These are phyloP conservation scores for Gigaspora rosea DNA, from an alignment of 192 early-diverging fungal species.

Conservation along the genomic window DNA sequence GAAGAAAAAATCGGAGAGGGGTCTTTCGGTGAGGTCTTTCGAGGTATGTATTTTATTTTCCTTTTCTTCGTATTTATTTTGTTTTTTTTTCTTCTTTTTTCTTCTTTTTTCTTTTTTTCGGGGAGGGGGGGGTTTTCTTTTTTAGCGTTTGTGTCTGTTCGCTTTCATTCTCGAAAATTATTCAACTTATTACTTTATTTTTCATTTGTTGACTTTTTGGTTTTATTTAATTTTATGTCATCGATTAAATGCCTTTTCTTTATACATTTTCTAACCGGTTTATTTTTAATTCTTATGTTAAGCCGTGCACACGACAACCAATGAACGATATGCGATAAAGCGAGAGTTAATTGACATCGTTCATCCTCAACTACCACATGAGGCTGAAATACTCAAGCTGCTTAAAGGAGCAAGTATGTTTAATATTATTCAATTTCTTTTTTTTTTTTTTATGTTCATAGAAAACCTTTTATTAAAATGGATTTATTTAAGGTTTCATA, in stretches of 20 bases:
- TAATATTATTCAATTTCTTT: conserved; percentile 16
- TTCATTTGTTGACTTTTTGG: no score
- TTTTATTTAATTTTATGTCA: neutral
- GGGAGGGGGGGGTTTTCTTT: no score
- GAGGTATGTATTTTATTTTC: conserved; percentile 43
- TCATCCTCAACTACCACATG: conserved; percentile 53
- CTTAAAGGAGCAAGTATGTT: conserved; percentile 52
- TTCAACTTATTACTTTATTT: no score
- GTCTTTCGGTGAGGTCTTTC: conserved; percentile 63
- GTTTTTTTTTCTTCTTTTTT: neutral
- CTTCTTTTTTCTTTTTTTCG: no score
- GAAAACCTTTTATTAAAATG: neutral
- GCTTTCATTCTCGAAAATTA: no score
- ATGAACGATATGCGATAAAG: conserved; percentile 54
- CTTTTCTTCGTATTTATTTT: neutral
- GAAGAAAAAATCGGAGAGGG: conserved; percentile 63
- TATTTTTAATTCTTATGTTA: neutral
- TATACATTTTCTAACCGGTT: neutral
- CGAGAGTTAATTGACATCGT: conserved; percentile 43
- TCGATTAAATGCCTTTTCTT: neutral
- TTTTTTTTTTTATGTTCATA: conserved; percentile 3
- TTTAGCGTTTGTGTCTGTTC: no score
- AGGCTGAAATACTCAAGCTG: conserved; percentile 47
- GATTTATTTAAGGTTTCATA: conserved; percentile 43
- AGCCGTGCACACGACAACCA: conserved; percentile 50